These are phyloP conservation scores for Cladochytrium replicatum DNA, from an alignment of 192 early-diverging fungal genomes.

Conservation along the genomic window DNA sequence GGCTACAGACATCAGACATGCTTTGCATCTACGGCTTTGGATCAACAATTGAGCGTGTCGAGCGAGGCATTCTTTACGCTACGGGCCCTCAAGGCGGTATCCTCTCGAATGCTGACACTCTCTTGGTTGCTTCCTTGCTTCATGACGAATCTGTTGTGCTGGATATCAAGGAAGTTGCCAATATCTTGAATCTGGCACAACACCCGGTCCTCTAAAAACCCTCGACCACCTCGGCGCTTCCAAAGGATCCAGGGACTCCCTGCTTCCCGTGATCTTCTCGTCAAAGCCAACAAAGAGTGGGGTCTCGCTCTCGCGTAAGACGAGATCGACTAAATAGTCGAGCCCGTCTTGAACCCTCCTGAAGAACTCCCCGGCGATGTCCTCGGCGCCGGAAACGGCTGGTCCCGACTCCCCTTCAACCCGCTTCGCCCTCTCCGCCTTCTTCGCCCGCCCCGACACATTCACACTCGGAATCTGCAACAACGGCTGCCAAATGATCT, in stretches of 20 bases:
- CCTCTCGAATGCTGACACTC: too few species aligned
- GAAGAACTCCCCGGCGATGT: conserved; percentile 76
- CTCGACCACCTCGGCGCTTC: conserved; percentile 43
- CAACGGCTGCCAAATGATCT: conserved; percentile 98
- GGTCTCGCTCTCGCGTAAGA: conserved; percentile 93
- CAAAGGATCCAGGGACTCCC: conserved; percentile 16
- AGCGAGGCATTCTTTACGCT: conserved; percentile 76
- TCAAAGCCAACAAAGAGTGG: conserved; percentile 73
- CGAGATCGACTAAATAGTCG: conserved; percentile 91
- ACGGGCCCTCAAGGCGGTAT: conserved; percentile 19
- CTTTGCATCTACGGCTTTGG: conserved; percentile 80
- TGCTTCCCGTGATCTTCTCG: conserved; percentile 52
- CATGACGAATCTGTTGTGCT: conserved; percentile 62
- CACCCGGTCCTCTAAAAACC: conserved; percentile 48
- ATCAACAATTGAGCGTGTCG: conserved; percentile 64
- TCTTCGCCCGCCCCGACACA: conserved; percentile 80
- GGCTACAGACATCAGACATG: conserved; percentile 98
- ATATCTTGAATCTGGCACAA: too few species aligned
- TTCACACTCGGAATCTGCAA: conserved; percentile 95
- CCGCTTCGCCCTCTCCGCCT: conserved; percentile 62
- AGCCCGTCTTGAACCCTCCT: conserved; percentile 55
- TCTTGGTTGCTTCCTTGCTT: conserved; percentile 47
- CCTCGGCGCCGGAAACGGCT: conserved; percentile 94
- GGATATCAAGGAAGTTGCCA: conserved; percentile 38
- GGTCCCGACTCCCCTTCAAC: conserved; percentile 74